Conservation (phyloP, 1,284 basidiomycete genomes). For the Tremellales sp. region DNA sequence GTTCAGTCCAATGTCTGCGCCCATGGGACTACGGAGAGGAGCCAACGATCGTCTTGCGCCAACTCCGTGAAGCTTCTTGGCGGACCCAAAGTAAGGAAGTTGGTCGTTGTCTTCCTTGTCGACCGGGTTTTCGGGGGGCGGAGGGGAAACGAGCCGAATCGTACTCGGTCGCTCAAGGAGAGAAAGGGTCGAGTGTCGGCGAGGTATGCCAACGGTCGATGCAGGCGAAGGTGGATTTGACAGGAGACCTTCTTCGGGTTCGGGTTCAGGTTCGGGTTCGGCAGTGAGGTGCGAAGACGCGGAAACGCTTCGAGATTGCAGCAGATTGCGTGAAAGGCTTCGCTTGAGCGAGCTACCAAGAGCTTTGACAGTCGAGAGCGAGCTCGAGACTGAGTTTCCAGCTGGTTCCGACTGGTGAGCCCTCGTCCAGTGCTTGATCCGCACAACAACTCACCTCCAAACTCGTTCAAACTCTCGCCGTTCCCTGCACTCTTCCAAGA, state of each 20-base stretch:
- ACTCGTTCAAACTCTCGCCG: slow-evolving; percentile 33
- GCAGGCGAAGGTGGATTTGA: slow-evolving; percentile 35
- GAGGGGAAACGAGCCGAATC: slow-evolving; percentile 34
- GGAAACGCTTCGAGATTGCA: slow-evolving; percentile 9
- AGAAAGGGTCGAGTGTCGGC: slow-evolving; percentile 32
- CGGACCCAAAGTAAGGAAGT: slow-evolving; percentile 32
- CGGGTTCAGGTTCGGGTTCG: not conserved
- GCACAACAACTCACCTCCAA: slow-evolving; percentile 19
- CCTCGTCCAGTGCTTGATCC: not conserved
- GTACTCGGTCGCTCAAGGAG: slow-evolving; percentile 37
- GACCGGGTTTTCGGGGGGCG: slow-evolving; percentile 15
- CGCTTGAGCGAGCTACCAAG: slow-evolving; percentile 21
- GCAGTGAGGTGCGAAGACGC: slow-evolving; percentile 4
- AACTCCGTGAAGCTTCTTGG: slow-evolving; percentile 21
- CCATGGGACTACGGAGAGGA: slow-evolving; percentile 17
- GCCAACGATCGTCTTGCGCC: slow-evolving; percentile 36
- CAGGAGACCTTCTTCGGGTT: slow-evolving; percentile 18
- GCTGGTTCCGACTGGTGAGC: not conserved
- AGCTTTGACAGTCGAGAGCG: slow-evolving; percentile 19
- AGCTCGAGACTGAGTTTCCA: not conserved
- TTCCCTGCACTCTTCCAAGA: slow-evolving; percentile 44
- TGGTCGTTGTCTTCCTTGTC: slow-evolving; percentile 12
- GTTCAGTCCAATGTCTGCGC: slow-evolving; percentile 1
- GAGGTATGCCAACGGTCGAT: slow-evolving; percentile 39
- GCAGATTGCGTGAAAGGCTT: slow-evolving; percentile 12